Evolutionary conservation across 2,329 filamentous ascomycete genomes (phyloP).

Genomic region (Botrytis elliptica): DNA sequence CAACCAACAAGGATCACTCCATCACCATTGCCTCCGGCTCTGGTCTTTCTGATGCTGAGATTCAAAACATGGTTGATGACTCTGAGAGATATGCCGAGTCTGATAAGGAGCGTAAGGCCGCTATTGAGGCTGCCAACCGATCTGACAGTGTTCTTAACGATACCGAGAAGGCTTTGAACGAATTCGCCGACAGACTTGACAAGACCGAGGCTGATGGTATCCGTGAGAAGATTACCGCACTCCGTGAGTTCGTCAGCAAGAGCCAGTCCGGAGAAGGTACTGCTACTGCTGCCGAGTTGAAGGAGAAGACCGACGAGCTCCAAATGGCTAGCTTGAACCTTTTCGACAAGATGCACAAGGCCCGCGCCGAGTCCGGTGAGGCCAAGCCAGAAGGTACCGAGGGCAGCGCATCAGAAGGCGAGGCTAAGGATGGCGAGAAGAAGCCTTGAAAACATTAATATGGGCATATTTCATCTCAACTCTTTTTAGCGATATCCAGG

Average conservation of each 20-base stretch:
- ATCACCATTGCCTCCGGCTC: constrained; percentile 98
- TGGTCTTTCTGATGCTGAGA: constrained; percentile 91
- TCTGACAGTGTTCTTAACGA: constrained; percentile 96
- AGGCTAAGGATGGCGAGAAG: constrained; percentile 70
- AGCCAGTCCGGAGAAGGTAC: constrained; percentile 88
- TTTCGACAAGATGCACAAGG: constrained; percentile 99
- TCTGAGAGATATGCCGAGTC: constrained; percentile 93
- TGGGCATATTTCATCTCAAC: constrained; percentile 29
- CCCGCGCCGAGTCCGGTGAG: constrained; percentile 66
- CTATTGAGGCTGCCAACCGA: constrained; percentile 96
- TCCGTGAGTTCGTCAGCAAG: constrained; percentile 90
- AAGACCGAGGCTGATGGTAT: constrained; percentile 92
- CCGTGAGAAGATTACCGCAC: constrained; percentile 83
- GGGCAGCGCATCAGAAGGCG: constrained; percentile 51
- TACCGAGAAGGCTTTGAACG: constrained; percentile 96
- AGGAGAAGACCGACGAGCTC: constrained; percentile 98
- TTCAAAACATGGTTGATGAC: constrained; percentile 95
- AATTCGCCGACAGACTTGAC: constrained; percentile 93
- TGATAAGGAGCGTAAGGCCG: constrained; percentile 94
- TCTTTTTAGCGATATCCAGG: constrained; percentile 35
- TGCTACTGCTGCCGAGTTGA: constrained; percentile 86
- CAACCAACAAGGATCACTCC: constrained; percentile 98
- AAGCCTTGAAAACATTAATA: constrained; percentile 55
- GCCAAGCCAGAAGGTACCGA: constrained; percentile 49
- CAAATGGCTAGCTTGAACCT: constrained; percentile 93